Evolutionary conservation across 2,329 filamentous ascomycete species (phyloP).

Genomic region (Claviceps cyperi): DNA sequence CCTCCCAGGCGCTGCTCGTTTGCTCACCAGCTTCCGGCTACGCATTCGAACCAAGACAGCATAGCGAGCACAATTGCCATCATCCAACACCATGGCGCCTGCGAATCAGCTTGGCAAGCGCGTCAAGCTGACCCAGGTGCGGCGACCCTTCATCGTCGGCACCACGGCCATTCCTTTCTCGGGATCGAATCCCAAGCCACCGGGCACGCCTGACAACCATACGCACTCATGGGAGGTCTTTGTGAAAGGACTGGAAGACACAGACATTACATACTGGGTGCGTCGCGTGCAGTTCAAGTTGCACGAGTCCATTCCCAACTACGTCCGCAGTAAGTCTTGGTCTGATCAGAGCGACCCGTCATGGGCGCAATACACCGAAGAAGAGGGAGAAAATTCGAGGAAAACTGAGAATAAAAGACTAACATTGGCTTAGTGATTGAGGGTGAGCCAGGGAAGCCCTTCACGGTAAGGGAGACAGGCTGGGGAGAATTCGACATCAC

Average conservation of each 20-base stretch:
- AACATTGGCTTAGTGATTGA: slow-evolving; percentile 44
- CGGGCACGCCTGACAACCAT: slow-evolving; percentile 71
- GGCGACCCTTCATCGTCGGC: slow-evolving; percentile 57
- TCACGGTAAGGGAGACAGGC: slow-evolving; percentile 79
- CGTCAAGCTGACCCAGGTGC: slow-evolving; percentile 50
- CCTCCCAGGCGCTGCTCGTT: neutral
- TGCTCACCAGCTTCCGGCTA: neutral
- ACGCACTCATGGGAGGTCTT: slow-evolving; percentile 96
- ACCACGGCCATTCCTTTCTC: slow-evolving; percentile 69
- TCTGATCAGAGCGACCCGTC: neutral
- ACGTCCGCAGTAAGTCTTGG: slow-evolving; percentile 51
- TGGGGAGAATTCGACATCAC: slow-evolving; percentile 98
- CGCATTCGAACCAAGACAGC: neutral
- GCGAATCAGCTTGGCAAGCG: slow-evolving; percentile 45
- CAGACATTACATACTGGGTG: slow-evolving; percentile 88
- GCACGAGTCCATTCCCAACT: slow-evolving; percentile 91
- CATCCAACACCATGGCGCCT: slow-evolving; percentile 35
- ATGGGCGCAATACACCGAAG: neutral
- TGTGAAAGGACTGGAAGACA: slow-evolving; percentile 76
- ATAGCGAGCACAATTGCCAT: neutral
- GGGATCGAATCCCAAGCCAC: slow-evolving; percentile 64
- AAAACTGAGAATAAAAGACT: neutral
- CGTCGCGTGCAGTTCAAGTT: slow-evolving; percentile 97
- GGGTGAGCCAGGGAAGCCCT: slow-evolving; percentile 51
- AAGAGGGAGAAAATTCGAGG: neutral